phyloP scores from a whole-genome alignment of 306 rosid genomes.

The Biancaea sappan region DNA sequence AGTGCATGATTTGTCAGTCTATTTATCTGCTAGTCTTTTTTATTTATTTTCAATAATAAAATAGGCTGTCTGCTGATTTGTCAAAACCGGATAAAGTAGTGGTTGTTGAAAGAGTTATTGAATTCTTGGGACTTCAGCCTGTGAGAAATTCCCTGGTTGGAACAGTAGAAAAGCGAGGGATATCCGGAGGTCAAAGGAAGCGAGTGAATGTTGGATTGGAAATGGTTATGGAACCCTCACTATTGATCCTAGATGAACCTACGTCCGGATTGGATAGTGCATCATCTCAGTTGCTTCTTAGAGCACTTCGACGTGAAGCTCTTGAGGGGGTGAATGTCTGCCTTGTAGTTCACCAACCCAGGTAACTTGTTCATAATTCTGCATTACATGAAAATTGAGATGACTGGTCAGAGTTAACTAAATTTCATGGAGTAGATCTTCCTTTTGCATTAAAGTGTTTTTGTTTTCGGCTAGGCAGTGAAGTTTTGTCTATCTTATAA shows the following conservation, averaged over 20 bases:
- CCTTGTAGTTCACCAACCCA: slow-evolving; percentile 99
- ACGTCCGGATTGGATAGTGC: slow-evolving; percentile 99
- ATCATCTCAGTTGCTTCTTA: slow-evolving; percentile 85
- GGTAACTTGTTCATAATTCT: slow-evolving; percentile 54
- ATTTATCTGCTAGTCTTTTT: slow-evolving; percentile 9
- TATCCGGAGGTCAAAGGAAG: slow-evolving; percentile 99
- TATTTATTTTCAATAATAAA: slow-evolving; percentile 25
- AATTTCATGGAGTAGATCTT: background rate
- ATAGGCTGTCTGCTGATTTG: slow-evolving; percentile 71
- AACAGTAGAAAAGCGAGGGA: slow-evolving; percentile 91
- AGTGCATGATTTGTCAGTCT: background rate
- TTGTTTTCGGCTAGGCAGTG: background rate
- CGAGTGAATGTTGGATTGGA: slow-evolving; percentile 97
- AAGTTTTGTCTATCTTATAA: background rate
- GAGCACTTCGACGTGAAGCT: slow-evolving; percentile 96
- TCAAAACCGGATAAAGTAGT: slow-evolving; percentile 76
- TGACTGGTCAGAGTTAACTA: background rate
- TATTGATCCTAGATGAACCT: slow-evolving; percentile 93
- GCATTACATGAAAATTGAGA: slow-evolving; percentile 5
- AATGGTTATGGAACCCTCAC: slow-evolving; percentile 99
- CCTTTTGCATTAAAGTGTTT: background rate
- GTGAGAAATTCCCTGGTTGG: slow-evolving; percentile 88
- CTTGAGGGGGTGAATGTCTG: slow-evolving; percentile 96
- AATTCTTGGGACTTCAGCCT: slow-evolving; percentile 88
- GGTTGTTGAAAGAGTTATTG: slow-evolving; percentile 90